Evolutionary conservation across 306 rosid genomes (phyloP), one percentile per base, ranked within the genome.

Genomic region (Geum urbanum): DNA sequence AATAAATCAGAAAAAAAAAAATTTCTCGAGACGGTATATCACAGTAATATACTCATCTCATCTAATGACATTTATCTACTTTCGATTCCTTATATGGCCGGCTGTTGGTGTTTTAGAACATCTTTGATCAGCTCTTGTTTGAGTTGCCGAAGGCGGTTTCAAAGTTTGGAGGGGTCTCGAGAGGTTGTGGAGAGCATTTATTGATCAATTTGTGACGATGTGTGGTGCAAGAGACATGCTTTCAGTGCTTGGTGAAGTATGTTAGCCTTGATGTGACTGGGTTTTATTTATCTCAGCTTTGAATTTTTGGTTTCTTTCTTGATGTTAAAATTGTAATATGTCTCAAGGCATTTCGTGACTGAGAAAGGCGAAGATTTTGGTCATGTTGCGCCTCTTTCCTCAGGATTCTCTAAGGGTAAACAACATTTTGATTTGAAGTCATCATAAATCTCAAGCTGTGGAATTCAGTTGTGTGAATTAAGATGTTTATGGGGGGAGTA

Each of bases 201-300:
- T 91, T 11, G 85, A 84, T 84, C 86, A 76, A 77, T 79, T 88
- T 72, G 74, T 87, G 54, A 67, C 37, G 9, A 72, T 56, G 54
- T 87, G 96, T 79, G 84, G 84, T 79, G 96, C 97, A 18, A 81
- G 95, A 74, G 96, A 88, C 64, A 86, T 94, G 97, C 89, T 88
- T 74, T 74, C 96, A 44, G 63, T 88, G 85, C 88, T 94, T 70
- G 85, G 99, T 61, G 88, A 86, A 75, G 87, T 82, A 62, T 63
- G 86, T 79, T 70, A 71, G 67, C 51, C n/a, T n/a, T n/a, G n/a
- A n/a, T n/a, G 46, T 16, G 11, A 20, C 4, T 54, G 62, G 4
- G 55, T 43, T 59, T 47, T n/a, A n/a, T 64, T n/a, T 49, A 68
- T 6, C 19, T 70, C 70, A n/a, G 55, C 47, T 61, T 47, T 56